Evolutionary conservation across 805 yeast species (phyloP).

Genomic region (Kazachstania psychrophila): DNA sequence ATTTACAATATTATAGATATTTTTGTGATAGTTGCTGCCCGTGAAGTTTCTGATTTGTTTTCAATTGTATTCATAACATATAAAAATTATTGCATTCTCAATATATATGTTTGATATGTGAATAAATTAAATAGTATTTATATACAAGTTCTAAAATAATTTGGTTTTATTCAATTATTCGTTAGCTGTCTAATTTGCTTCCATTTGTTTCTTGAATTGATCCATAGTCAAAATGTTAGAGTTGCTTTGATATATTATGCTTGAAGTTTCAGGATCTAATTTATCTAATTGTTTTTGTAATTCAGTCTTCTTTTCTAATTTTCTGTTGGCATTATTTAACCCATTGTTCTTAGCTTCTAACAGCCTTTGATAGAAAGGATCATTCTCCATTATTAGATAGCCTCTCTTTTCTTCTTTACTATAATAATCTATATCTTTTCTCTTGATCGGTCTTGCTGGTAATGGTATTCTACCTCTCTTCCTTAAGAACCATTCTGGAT

Average conservation of each 20-base stretch:
- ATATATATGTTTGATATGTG: no score
- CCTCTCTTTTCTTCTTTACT: slow-evolving; percentile 67
- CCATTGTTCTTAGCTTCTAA: slow-evolving; percentile 17
- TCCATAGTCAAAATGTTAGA: slow-evolving; percentile 7
- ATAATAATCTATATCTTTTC: slow-evolving; percentile 74
- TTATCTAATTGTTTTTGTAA: slow-evolving; percentile 28
- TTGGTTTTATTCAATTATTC: no score
- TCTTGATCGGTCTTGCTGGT: slow-evolving; percentile 75
- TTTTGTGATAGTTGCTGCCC: no score
- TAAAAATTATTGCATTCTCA: no score
- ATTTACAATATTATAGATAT: no score
- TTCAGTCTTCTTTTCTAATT: slow-evolving; percentile 28
- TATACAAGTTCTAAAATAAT: background rate
- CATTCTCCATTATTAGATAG: slow-evolving; percentile 43
- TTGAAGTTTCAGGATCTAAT: slow-evolving; percentile 27
- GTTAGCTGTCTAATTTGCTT: background rate
- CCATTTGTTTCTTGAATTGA: slow-evolving; percentile 2
- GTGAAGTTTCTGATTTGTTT: no score
- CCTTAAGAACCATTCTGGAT: slow-evolving; percentile 59
- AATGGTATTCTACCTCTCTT: slow-evolving; percentile 75
- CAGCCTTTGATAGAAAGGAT: slow-evolving; percentile 22
- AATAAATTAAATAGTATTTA: background rate
- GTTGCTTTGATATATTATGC: background rate
- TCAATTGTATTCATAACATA: no score
- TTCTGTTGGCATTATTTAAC: slow-evolving; percentile 11